A percentile compares a stretch with the other conserved stretches of the same genome.
phyloP scores from a whole-genome alignment of 768 basidiomycete species.

The Leucocoprinus birnbaumii region DNA sequence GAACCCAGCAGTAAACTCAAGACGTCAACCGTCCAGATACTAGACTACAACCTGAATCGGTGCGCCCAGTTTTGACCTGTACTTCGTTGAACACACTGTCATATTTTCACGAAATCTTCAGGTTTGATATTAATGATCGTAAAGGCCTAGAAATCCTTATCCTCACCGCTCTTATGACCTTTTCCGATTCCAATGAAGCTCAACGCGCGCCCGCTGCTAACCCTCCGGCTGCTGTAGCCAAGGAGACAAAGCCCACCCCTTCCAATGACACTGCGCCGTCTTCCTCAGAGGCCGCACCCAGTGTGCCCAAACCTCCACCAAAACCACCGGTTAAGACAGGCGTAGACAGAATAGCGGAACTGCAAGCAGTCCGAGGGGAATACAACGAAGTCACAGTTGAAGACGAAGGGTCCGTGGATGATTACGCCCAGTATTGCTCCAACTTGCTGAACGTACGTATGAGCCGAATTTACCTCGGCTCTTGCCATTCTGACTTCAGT shows the following conservation, averaged over 20 bases:
- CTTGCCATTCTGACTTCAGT: neutral
- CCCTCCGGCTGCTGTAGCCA: constrained; percentile 3
- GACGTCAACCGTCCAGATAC: constrained; percentile 65
- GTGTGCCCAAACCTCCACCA: constrained; percentile 51
- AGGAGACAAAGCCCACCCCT: constrained; percentile 8
- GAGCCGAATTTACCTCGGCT: neutral
- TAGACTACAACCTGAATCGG: constrained; percentile 87
- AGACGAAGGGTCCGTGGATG: constrained; percentile 58
- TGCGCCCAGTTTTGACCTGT: constrained; percentile 22
- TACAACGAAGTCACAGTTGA: constrained; percentile 73
- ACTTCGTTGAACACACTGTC: neutral
- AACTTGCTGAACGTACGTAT: constrained; percentile 52
- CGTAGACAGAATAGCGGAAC: constrained; percentile 65
- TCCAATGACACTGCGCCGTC: constrained; percentile 10
- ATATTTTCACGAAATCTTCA: constrained; percentile 30
- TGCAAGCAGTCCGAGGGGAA: constrained; percentile 64
- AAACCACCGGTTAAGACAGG: constrained; percentile 65
- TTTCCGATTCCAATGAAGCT: constrained; percentile 66
- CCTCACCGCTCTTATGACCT: constrained; percentile 71
- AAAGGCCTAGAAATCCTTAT: constrained; percentile 86
- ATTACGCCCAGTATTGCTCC: constrained; percentile 70
- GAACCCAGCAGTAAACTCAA: constrained; percentile 67
- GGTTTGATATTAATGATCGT: constrained; percentile 82
- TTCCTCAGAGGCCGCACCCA: constrained; percentile 22
- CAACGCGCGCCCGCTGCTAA: constrained; percentile 34